Conservation (phyloP, 257 asterid genomes). For the Nicotiana knightiana region DNA sequence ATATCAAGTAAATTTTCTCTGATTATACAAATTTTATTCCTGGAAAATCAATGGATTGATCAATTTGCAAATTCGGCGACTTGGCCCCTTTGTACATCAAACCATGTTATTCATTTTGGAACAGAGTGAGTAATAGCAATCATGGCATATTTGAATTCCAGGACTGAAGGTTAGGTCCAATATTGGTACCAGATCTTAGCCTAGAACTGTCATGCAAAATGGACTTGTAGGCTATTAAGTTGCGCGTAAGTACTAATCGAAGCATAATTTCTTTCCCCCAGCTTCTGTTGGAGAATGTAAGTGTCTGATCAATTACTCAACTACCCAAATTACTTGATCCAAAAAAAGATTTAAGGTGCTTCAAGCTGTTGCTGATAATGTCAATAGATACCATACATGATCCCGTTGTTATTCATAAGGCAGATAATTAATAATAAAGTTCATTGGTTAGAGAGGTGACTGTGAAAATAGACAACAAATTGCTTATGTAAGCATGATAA, state of each 20-base stretch:
- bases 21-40: background rate
- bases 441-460: background rate
- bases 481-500: background rate
- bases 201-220: background rate
- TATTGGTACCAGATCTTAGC: background rate
- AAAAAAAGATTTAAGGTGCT: no score
- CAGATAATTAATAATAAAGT: background rate
- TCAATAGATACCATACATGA: background rate
- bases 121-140: background rate
- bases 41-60: background rate
- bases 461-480: background rate
- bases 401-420: background rate
- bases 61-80: background rate
- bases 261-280: background rate
- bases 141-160: background rate
- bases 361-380: background rate
- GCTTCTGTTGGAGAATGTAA: background rate
- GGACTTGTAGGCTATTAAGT: background rate
- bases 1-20: background rate
- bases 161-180: background rate
- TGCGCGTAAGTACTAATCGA: background rate
- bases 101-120: slow-evolving; percentile 5
- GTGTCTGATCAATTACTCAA: background rate
- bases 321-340: no score
- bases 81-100: background rate